Evolutionary conservation across 2,329 filamentous ascomycete species (phyloP), one percentile per base, ranked within the genome.

Genomic region (Colletotrichum neosansevieriae): DNA sequence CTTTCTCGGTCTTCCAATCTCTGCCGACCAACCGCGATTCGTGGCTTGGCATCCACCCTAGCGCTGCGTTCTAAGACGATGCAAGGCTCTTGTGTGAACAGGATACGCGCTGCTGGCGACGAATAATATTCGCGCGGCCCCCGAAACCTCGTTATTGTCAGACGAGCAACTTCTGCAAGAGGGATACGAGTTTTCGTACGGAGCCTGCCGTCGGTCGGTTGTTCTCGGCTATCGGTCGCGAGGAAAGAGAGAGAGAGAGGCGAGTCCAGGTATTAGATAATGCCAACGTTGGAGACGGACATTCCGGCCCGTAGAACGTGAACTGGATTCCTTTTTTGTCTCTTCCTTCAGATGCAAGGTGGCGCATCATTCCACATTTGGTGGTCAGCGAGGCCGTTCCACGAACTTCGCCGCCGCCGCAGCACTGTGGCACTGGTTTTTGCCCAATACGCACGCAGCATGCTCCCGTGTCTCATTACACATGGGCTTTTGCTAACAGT

Each of bases 21-120:
- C 58, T 53, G 58, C 58, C 58, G 57, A 38, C 49, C 58, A 61
- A 53, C 58, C 58, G 58, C 47, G 45, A 42, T 32, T 51, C 58
- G 19, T 17, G 32, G 36, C 47, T 61, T 61, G 58, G 58, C 58
- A 45, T 36, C 34, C 56, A 38, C n/a, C 49, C n/a, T 15, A 12
- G 32, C 36, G 24, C 24, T 24, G 24, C 29, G 29, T 29, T 29
- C 29, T 6, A 29, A 29, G 7, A 29, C n/a, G 29, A 29, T 51
- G 36, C 58, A 44, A 53, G 45, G 58, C 24, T 19, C 34, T 5
- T 24, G 21, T 45, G 7, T 12, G 24, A 2, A 42, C 6, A 38
- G 36, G 4, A 19, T 34, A 44, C 36, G 58, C 58, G 47, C 47
- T 53, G 21, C 51, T 53, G 47, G 47, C 58, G 58, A 61, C 58